These are phyloP conservation scores for Zygoascus flipseniorum DNA, from an alignment of 805 yeast genomes.

Conservation along the genomic window DNA sequence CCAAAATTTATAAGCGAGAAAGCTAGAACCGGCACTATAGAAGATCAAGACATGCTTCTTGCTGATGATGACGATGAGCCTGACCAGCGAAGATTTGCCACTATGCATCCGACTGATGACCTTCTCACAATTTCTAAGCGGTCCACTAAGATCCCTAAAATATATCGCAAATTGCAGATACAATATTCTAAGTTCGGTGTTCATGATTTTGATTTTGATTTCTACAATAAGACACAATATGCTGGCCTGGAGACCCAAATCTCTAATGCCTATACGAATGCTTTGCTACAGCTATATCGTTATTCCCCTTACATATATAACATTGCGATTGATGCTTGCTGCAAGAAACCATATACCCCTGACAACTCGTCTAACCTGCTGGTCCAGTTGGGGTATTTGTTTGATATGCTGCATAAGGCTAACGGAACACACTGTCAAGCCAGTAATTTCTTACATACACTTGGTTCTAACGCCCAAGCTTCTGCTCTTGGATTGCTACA, in stretches of 20 bases:
- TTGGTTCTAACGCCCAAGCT: constrained; percentile 45
- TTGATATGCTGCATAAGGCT: constrained; percentile 85
- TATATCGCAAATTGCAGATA: constrained; percentile 66
- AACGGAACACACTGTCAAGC: constrained; percentile 72
- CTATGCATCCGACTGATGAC: constrained; percentile 9
- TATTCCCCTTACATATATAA: constrained; percentile 70
- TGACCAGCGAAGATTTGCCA: constrained; percentile 22
- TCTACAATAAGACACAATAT: constrained; percentile 62
- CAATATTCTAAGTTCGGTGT: constrained; percentile 86
- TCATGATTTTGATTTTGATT: constrained; percentile 84
- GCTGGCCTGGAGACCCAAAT: constrained; percentile 89
- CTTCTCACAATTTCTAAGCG: constrained; percentile 11
- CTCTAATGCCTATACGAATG: constrained; percentile 68
- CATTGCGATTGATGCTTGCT: constrained; percentile 36
- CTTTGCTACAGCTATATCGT: constrained; percentile 71
- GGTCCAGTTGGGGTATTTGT: constrained; percentile 79
- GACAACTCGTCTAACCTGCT: constrained; percentile 37
- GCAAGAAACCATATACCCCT: constrained; percentile 35
- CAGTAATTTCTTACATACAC: constrained; percentile 58
- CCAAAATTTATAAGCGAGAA: constrained; percentile 56
- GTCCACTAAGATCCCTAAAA: constrained; percentile 52
- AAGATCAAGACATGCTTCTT: constrained; percentile 22
- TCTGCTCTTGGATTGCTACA: constrained; percentile 44
- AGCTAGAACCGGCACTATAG: constrained; percentile 25
- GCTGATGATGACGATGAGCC: constrained; percentile 16